A percentile compares a stretch with the other conserved stretches of the same genome.
phyloP scores from a whole-genome alignment of 495 filamentous ascomycete genomes.

The Tuber brumale region DNA sequence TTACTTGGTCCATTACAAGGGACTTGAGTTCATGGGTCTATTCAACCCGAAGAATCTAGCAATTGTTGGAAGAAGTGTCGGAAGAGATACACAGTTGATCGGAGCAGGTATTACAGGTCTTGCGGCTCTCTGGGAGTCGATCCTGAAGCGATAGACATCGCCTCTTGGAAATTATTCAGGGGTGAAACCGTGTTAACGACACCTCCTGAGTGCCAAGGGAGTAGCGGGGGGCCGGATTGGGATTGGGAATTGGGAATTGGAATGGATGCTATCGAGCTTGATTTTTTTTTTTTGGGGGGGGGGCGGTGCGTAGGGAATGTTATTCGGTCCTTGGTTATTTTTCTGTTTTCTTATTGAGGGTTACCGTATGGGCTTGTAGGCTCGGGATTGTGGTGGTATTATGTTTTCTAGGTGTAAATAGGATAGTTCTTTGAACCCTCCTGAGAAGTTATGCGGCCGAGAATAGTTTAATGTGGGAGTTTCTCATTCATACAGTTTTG shows the following conservation, averaged over 20 bases:
- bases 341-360: conserved; percentile 8
- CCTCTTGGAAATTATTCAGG: background rate
- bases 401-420: conserved; percentile 17
- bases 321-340: background rate
- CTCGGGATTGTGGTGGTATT: conserved; percentile 9
- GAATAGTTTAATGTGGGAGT: conserved; percentile 1
- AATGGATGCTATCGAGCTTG: conserved; percentile 16
- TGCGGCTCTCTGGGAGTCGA: conserved; percentile 39
- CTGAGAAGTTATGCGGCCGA: background rate
- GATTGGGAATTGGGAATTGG: conserved; percentile 3
- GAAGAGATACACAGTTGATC: conserved; percentile 36
- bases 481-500: background rate
- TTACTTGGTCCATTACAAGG: conserved; percentile 68
- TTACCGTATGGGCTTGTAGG: background rate
- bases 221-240: background rate
- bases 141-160: conserved; percentile 29
- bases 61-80: conserved; percentile 31
- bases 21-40: conserved; percentile 59
- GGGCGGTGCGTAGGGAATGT: background rate
- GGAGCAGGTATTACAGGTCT: conserved; percentile 36
- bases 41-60: conserved; percentile 53
- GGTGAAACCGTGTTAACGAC: background rate
- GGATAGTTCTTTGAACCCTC: conserved; percentile 11
- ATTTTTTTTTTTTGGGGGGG: conserved; percentile 8
- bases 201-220: background rate